Percentiles rank a stretch among this genome's conserved stretches.
These are phyloP conservation scores for Ascochyta rabiei DNA, from an alignment of 2,329 filamentous ascomycete genomes.

Conservation along the genomic window DNA sequence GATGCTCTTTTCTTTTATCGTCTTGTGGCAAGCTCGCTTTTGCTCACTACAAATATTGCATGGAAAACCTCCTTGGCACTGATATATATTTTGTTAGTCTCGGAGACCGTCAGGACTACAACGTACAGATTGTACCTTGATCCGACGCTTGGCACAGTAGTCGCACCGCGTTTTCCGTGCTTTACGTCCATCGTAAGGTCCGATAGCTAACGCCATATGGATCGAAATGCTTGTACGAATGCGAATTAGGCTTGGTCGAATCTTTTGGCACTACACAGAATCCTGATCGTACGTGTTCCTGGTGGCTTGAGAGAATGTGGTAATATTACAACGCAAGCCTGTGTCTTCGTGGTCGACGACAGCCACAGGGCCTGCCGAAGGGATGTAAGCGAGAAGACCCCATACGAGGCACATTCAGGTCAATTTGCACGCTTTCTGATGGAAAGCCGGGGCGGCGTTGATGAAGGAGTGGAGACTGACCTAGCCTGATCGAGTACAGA, in stretches of 20 bases:
- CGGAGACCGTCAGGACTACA: neutral
- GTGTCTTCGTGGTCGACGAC: neutral
- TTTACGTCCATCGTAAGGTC: slow-evolving; percentile 39
- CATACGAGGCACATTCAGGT: neutral
- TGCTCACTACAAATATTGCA: slow-evolving; percentile 29
- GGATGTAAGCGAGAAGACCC: neutral
- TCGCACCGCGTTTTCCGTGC: slow-evolving; percentile 34
- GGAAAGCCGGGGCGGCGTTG: neutral
- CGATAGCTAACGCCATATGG: slow-evolving; percentile 24
- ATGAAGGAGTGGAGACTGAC: neutral
- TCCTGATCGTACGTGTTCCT: neutral
- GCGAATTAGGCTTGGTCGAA: neutral
- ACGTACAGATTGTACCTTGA: slow-evolving; percentile 21
- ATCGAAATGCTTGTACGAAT: neutral
- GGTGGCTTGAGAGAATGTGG: slow-evolving; percentile 3
- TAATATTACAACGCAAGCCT: neutral
- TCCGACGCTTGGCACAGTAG: slow-evolving; percentile 33
- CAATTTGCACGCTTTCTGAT: neutral
- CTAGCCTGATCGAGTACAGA: slow-evolving; percentile 22
- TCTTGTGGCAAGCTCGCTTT: slow-evolving; percentile 20
- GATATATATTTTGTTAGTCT: neutral
- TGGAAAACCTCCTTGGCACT: slow-evolving; percentile 34
- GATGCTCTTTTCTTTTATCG: slow-evolving; percentile 2
- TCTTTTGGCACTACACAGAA: neutral
- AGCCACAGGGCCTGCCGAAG: neutral